These are phyloP conservation scores for Moricandia moricandioides DNA, from an alignment of 345 rosid species.

Conservation along the genomic window DNA sequence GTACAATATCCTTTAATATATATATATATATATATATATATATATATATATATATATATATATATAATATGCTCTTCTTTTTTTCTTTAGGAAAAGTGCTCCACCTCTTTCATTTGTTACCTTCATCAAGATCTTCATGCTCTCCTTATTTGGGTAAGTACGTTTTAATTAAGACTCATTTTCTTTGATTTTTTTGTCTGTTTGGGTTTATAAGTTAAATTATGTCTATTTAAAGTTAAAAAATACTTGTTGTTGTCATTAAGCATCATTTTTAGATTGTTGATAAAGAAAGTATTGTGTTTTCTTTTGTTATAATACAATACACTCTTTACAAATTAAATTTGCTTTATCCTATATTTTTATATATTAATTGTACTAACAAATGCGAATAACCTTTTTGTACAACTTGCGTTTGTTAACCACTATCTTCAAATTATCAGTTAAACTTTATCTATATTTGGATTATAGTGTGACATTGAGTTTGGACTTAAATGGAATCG, in stretches of 20 bases:
- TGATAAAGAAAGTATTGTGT: not conserved
- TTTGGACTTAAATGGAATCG: slow-evolving; percentile 66
- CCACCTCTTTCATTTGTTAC: slow-evolving; percentile 64
- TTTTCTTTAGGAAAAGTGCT: slow-evolving; percentile 58
- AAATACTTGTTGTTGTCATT: not conserved
- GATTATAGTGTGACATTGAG: slow-evolving; percentile 57
- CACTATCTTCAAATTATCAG: not conserved
- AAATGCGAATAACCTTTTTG: not conserved
- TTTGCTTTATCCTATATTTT: not conserved
- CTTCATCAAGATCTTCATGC: slow-evolving; percentile 72
- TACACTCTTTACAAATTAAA: not conserved
- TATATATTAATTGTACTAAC: not conserved
- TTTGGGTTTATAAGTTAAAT: not conserved
- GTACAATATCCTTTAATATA: not conserved
- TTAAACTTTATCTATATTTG: not conserved
- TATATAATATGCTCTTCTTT: not conserved
- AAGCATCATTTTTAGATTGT: not conserved
- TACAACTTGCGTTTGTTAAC: not conserved
- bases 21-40: too few relatives aligned
- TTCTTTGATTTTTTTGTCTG: not conserved
- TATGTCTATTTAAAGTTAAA: not conserved
- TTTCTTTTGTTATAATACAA: not conserved
- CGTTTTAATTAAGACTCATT: not conserved
- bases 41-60: not conserved
- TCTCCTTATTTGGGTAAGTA: slow-evolving; percentile 70